Conservation (phyloP, 768 basidiomycete genomes). For the Tephrocybe rancida region DNA sequence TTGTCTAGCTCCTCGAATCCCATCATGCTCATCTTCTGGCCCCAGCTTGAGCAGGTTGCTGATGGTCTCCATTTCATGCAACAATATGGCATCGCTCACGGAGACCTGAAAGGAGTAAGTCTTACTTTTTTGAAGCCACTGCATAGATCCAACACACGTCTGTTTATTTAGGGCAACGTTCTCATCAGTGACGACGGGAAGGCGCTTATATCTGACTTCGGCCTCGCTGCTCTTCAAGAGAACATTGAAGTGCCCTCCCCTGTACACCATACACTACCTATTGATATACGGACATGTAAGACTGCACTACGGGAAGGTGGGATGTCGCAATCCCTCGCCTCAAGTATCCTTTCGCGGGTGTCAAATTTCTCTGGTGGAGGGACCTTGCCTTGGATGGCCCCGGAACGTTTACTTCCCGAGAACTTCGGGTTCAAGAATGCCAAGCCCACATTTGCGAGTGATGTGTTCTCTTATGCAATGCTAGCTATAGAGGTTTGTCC, state of each 20-base stretch:
- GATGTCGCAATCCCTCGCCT: not conserved
- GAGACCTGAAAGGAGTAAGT: conserved; percentile 41
- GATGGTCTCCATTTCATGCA: conserved; percentile 29
- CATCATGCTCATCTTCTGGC: not conserved
- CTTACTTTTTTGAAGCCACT: not conserved
- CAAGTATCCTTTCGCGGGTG: conserved; percentile 6
- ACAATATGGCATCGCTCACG: conserved; percentile 34
- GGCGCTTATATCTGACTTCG: conserved; percentile 16
- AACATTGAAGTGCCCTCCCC: not conserved
- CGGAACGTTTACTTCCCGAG: conserved; percentile 24
- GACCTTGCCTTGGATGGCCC: conserved; percentile 31
- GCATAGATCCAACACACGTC: not conserved
- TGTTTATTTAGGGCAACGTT: conserved; percentile 13
- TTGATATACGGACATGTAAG: not conserved
- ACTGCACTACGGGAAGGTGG: conserved; percentile 3
- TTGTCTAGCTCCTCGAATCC: no score
- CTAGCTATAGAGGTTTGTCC: conserved; percentile 13
- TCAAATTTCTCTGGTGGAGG: conserved; percentile 21
- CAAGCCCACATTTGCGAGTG: conserved; percentile 25
- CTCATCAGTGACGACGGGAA: conserved; percentile 15
- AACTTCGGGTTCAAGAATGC: conserved; percentile 6
- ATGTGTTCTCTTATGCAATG: conserved; percentile 32
- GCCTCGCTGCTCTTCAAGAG: conserved; percentile 10
- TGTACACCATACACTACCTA: not conserved
- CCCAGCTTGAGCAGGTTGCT: conserved; percentile 27